Conservation (phyloP, 2,329 filamentous ascomycete species). For the Cladosporium sp. region DNA sequence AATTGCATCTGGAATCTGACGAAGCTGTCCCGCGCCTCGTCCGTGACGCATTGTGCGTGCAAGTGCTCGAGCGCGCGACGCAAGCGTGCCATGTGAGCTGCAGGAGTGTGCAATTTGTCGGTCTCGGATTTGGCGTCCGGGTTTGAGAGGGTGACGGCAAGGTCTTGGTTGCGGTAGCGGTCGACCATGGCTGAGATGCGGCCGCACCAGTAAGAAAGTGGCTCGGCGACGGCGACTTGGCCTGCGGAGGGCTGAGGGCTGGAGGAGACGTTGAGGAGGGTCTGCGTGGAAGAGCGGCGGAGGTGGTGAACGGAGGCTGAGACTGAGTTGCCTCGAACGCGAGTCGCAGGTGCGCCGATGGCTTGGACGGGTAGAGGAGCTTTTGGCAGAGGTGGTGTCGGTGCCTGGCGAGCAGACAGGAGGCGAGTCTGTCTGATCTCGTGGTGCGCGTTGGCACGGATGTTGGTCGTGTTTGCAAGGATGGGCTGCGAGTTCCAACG, state of each 20-base stretch:
- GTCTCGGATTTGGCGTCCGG: conserved; percentile 15
- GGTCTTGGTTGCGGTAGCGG: conserved; percentile 44
- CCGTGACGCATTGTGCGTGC: conserved; percentile 22
- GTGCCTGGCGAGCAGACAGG: conserved; percentile 24
- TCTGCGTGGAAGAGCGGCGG: conserved; percentile 8
- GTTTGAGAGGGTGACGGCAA: conserved; percentile 19
- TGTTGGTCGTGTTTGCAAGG: conserved; percentile 20
- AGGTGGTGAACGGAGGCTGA: conserved; percentile 8
- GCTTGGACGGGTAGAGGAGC: not conserved
- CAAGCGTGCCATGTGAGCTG: conserved; percentile 23
- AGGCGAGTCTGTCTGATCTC: conserved; percentile 28
- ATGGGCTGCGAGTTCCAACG: conserved; percentile 29
- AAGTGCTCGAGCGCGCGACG: conserved; percentile 26
- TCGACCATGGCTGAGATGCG: conserved; percentile 55
- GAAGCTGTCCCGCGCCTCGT: conserved; percentile 25
- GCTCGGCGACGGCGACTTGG: conserved; percentile 23
- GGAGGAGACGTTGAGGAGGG: not conserved
- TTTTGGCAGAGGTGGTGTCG: conserved; percentile 20
- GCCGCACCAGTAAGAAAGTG: conserved; percentile 55
- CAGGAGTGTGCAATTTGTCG: conserved; percentile 26
- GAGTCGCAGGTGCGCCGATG: conserved; percentile 3
- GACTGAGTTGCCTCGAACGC: conserved; percentile 3
- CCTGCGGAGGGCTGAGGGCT: not conserved
- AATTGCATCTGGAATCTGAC: conserved; percentile 26
- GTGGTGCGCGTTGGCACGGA: conserved; percentile 17